phyloP scores from a whole-genome alignment of 495 filamentous ascomycete species.

The Friedmanniomyces endolithicus region DNA sequence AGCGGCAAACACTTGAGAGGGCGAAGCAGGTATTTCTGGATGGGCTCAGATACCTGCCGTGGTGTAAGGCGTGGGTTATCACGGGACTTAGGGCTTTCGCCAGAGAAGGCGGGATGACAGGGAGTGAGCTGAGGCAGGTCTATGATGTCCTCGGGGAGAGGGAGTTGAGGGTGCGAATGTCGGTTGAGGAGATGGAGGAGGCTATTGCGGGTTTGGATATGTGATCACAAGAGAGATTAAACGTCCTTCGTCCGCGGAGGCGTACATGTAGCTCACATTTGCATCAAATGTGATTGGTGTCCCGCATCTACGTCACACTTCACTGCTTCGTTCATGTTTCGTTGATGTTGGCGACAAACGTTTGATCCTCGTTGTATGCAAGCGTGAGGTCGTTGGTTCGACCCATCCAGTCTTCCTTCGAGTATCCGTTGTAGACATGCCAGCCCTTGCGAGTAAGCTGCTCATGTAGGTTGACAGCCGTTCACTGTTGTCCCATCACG shows the following conservation, averaged over 20 bases:
- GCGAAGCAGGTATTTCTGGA: conserved; percentile 26
- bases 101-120: conserved; percentile 24
- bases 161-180: conserved; percentile 40
- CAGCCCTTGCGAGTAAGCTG: conserved; percentile 9
- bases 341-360: background rate
- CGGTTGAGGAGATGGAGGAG: conserved; percentile 30
- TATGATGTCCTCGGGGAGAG: conserved; percentile 42
- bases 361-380: too few species aligned
- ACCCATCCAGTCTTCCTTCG: background rate
- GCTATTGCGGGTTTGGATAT: background rate
- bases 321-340: background rate
- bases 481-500: background rate
- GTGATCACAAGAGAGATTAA: background rate
- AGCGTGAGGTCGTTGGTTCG: too few species aligned
- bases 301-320: background rate
- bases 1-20: conserved; percentile 3
- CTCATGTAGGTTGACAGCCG: conserved; percentile 1
- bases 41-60: conserved; percentile 26
- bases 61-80: conserved; percentile 35
- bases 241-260: too few species aligned
- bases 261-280: too few species aligned
- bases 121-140: conserved; percentile 35
- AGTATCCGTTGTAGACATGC: conserved; percentile 3
- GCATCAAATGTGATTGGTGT: background rate
- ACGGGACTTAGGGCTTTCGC: conserved; percentile 20